phyloP scores from a whole-genome alignment of 2,329 filamentous ascomycete species.

The Drechslerella coelobrocha region DNA sequence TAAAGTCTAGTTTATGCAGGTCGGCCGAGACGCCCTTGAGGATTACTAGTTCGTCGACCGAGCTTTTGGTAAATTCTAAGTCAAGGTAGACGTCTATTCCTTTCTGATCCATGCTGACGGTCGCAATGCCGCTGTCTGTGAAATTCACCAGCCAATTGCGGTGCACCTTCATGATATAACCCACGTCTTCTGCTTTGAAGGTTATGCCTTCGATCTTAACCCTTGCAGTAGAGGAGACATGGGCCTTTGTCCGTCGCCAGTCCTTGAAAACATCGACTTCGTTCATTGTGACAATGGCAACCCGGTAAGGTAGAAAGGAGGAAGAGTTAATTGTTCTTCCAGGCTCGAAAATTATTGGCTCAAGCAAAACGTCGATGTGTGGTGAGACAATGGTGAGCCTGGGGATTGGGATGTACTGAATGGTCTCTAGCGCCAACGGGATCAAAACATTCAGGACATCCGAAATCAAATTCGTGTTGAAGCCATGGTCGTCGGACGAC shows the following conservation, averaged over 20 bases:
- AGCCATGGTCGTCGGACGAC: conserved; percentile 63
- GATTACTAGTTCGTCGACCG: conserved; percentile 79
- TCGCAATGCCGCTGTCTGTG: conserved; percentile 82
- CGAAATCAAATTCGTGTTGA: conserved; percentile 74
- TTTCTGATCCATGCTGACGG: conserved; percentile 82
- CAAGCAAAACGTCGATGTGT: conserved; percentile 81
- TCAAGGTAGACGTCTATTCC: conserved; percentile 87
- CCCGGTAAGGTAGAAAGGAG: conserved; percentile 85
- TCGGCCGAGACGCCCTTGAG: conserved; percentile 77
- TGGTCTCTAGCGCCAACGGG: conserved; percentile 74
- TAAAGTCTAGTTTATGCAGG: conserved; percentile 87
- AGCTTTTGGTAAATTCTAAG: conserved; percentile 78
- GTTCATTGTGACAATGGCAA: conserved; percentile 83
- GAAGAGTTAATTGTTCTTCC: conserved; percentile 82
- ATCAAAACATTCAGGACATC: conserved; percentile 82
- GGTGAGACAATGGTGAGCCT: conserved; percentile 86
- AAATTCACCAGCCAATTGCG: conserved; percentile 78
- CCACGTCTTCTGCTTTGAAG: conserved; percentile 81
- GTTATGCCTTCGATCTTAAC: conserved; percentile 83
- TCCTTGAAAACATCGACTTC: conserved; percentile 85
- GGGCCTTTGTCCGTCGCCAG: conserved; percentile 71
- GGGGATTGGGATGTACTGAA: conserved; percentile 89
- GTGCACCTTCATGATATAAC: conserved; percentile 79
- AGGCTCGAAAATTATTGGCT: conserved; percentile 89
- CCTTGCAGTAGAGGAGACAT: conserved; percentile 74